phyloP scores from a whole-genome alignment of 2,329 filamentous ascomycete genomes.

The Calonectria pseudoreteaudii region DNA sequence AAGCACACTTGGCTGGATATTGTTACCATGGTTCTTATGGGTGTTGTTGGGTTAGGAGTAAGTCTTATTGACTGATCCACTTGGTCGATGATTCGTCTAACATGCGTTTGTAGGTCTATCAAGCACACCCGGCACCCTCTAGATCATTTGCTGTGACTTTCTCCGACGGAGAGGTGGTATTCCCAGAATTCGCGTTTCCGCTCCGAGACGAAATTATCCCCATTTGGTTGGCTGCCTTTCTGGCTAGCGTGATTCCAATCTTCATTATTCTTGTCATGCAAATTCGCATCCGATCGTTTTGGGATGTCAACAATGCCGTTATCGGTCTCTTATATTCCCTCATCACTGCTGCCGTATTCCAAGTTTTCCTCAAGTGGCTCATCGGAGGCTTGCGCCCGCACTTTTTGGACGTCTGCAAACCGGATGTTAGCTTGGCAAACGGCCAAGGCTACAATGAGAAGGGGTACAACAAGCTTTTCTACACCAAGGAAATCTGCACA shows the following conservation, averaged over 20 bases:
- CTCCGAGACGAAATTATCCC: conserved; percentile 77
- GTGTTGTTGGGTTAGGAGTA: conserved; percentile 75
- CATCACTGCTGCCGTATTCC: conserved; percentile 79
- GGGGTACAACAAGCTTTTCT: conserved; percentile 73
- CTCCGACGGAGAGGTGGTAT: conserved; percentile 74
- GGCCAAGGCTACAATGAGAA: conserved; percentile 56
- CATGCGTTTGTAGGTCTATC: conserved; percentile 63
- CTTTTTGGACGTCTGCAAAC: conserved; percentile 78
- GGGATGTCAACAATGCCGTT: conserved; percentile 78
- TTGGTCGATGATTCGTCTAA: no score
- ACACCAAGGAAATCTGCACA: conserved; percentile 77
- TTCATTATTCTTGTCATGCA: conserved; percentile 73
- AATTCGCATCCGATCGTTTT: conserved; percentile 75
- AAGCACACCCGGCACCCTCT: conserved; percentile 72
- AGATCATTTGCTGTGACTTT: conserved; percentile 79
- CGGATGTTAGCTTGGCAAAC: conserved; percentile 47
- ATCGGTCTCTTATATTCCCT: conserved; percentile 77
- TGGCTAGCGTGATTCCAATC: conserved; percentile 75
- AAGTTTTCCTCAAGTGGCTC: conserved; percentile 81
- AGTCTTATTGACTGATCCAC: conserved; percentile 34
- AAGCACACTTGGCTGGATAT: conserved; percentile 76
- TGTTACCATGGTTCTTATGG: conserved; percentile 74
- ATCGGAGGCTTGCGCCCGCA: conserved; percentile 80
- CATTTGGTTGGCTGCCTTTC: conserved; percentile 76
- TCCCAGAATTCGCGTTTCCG: conserved; percentile 78